These are phyloP conservation scores for Nakazawaea ambrosiae DNA, from an alignment of 805 yeast species.

Conservation along the genomic window DNA sequence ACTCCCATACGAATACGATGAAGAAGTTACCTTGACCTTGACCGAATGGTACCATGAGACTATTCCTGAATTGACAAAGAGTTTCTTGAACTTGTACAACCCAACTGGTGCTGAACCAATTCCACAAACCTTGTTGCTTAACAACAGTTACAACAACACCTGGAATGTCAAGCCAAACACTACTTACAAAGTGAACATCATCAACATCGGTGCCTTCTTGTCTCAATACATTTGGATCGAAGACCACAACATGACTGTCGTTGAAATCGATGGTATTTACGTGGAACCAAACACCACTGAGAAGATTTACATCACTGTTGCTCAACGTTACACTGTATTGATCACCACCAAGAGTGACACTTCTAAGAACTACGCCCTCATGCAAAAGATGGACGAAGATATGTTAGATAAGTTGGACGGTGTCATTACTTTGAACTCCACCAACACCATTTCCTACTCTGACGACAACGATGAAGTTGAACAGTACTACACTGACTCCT, in stretches of 20 bases:
- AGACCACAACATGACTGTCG: constrained; percentile 78
- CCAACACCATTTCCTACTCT: constrained; percentile 65
- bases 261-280: constrained; percentile 88
- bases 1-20: constrained; percentile 70
- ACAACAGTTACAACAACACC: constrained; percentile 73
- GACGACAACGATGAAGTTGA: constrained; percentile 28
- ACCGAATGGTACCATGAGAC: constrained; percentile 85
- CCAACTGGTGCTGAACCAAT: constrained; percentile 99
- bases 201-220: constrained; percentile 86
- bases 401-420: constrained; percentile 76
- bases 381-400: constrained; percentile 71
- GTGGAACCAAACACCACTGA: constrained; percentile 69
- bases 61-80: constrained; percentile 41
- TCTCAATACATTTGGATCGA: constrained; percentile 87
- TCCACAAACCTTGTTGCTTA: constrained; percentile 74
- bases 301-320: constrained; percentile 74
- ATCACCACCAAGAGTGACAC: constrained; percentile 63
- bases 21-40: constrained; percentile 61
- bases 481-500: constrained; percentile 36
- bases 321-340: constrained; percentile 85
- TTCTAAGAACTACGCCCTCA: constrained; percentile 67
- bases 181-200: constrained; percentile 74
- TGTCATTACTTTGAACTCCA: constrained; percentile 61
- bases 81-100: constrained; percentile 66
- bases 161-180: constrained; percentile 78